Conservation (phyloP, 1,284 basidiomycete genomes). For the Anthracocystis walkeri region DNA sequence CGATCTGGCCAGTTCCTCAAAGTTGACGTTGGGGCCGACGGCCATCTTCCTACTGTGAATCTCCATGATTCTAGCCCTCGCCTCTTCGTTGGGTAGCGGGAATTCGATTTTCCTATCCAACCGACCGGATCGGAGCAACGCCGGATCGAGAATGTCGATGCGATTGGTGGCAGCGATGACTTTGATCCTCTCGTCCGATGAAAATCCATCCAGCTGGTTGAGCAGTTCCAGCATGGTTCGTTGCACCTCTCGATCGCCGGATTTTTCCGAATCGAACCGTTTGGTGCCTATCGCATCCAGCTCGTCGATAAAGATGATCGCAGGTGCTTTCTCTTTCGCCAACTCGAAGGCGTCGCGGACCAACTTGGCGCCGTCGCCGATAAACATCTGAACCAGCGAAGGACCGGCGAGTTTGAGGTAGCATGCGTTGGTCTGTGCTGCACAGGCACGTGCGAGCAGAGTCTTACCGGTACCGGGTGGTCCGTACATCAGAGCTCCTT, state of each 20-base stretch:
- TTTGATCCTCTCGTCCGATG: slow-evolving; percentile 96
- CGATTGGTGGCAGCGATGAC: slow-evolving; percentile 99
- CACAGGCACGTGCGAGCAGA: slow-evolving; percentile 90
- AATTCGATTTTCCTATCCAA: slow-evolving; percentile 85
- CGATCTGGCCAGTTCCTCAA: slow-evolving; percentile 79
- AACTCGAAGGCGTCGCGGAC: slow-evolving; percentile 97
- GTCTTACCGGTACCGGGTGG: slow-evolving; percentile 94
- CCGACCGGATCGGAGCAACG: slow-evolving; percentile 80
- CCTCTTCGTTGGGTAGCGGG: slow-evolving; percentile 80
- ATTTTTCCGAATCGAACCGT: slow-evolving; percentile 97
- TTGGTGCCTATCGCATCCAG: slow-evolving; percentile 99
- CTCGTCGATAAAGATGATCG: slow-evolving; percentile 99
- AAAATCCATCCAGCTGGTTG: slow-evolving; percentile 85
- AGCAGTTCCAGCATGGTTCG: slow-evolving; percentile 98
- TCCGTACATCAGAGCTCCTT: slow-evolving; percentile 83
- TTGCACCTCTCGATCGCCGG: slow-evolving; percentile 98
- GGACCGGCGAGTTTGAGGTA: slow-evolving; percentile 84
- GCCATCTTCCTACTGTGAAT: slow-evolving; percentile 94
- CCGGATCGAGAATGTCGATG: slow-evolving; percentile 94
- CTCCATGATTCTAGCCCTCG: slow-evolving; percentile 79
- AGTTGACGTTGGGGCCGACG: slow-evolving; percentile 79
- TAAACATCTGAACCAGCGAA: slow-evolving; percentile 85
- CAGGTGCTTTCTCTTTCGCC: slow-evolving; percentile 96
- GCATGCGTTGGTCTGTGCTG: slow-evolving; percentile 83
- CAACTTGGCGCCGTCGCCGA: slow-evolving; percentile 96